Base-by-base conservation (phyloP, 2,329 filamentous ascomycete species). In the Colletotrichum zoysiae region DNA sequence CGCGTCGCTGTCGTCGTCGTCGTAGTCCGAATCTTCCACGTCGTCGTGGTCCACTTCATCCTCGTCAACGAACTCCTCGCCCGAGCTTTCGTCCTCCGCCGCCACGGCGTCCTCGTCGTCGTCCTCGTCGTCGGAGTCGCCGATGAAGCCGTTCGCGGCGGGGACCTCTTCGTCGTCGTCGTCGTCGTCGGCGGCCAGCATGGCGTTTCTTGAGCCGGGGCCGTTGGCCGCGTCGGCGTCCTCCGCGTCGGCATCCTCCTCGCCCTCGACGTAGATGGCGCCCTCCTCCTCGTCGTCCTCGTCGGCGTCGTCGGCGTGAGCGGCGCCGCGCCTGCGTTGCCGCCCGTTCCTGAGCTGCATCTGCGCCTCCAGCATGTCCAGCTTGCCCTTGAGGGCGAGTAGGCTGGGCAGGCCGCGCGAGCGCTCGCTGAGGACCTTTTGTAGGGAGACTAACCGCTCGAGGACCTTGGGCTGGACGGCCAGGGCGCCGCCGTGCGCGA, bases 321-420 rank as follows among this genome's bases (percentile, higher is more conserved):
- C 35, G 74, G 78, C 8, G 75, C 75, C 40, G 74, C 67, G 78
- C 73, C 70, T 80, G 74, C 82, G 86, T 77, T 92, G 90, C 82
- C 95, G 90, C 73, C 88, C 89, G 67, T 90, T 90, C 61, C 96
- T 88, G 76, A 97, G 84, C 77, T 93, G 90, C 81, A 98, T 91
- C 83, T 99, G 96, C 8, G 94, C 92, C 77, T 96, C 93, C 60
- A 98, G 87, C 89, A 99, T 94, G 79, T 98, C 95, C 42, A 99
- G 87, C 82, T 98, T 97, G 33, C 96, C 96, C 85, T 98, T 98
- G 72, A 99, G 87, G 26, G 95, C 89, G 46, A 99, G 86, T 57
- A 99, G 85, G 75, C 93, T 94, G 73, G 93, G 91, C 33, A 98
- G 86, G 20, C 94, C 95, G 74, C 91, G 91, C 44, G 95, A 92